Evolutionary conservation across 768 basidiomycete genomes (phyloP).

Genomic region (Sporobolomyces roseus): DNA sequence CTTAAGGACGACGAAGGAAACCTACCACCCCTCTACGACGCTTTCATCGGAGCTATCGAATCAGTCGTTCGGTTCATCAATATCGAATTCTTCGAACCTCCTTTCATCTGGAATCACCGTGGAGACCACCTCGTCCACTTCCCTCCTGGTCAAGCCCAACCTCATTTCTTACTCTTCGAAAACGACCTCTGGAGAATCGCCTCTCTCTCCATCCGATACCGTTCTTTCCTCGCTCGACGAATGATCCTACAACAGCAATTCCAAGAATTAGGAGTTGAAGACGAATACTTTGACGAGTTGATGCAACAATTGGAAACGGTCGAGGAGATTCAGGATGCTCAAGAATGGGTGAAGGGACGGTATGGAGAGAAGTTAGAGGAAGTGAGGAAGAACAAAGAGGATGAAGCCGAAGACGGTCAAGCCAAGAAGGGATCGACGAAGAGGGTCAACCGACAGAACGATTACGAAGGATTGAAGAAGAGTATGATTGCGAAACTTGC

Average conservation of each 20-base stretch:
- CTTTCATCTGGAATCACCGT: conserved; percentile 90
- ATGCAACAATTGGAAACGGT: conserved; percentile 60
- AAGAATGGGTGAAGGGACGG: conserved; percentile 83
- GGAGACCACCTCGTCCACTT: conserved; percentile 84
- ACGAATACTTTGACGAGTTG: conserved; percentile 41
- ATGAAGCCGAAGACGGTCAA: conserved; percentile 62
- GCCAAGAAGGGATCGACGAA: conserved; percentile 54
- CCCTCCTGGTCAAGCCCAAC: conserved; percentile 16
- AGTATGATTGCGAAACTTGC: conserved; percentile 72
- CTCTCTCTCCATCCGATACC: conserved; percentile 79
- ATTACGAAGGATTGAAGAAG: conserved; percentile 78
- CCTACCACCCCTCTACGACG: conserved; percentile 55
- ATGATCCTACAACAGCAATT: conserved; percentile 62
- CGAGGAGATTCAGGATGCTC: conserved; percentile 83
- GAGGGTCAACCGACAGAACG: conserved; percentile 75
- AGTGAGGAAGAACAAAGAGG: conserved; percentile 59
- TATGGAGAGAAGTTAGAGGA: conserved; percentile 65
- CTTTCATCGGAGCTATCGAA: conserved; percentile 65
- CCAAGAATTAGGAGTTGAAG: conserved; percentile 63
- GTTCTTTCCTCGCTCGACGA: conserved; percentile 74
- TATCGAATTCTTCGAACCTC: conserved; percentile 83
- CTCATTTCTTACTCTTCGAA: conserved; percentile 61
- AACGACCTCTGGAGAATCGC: conserved; percentile 89
- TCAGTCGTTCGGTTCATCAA: conserved; percentile 76
- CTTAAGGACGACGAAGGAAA: conserved; percentile 55